A percentile compares a stretch with the other conserved stretches of the same genome.
Evolutionary conservation across 768 basidiomycete species (phyloP).

Genomic region (Dioszegia aurantiaca): DNA sequence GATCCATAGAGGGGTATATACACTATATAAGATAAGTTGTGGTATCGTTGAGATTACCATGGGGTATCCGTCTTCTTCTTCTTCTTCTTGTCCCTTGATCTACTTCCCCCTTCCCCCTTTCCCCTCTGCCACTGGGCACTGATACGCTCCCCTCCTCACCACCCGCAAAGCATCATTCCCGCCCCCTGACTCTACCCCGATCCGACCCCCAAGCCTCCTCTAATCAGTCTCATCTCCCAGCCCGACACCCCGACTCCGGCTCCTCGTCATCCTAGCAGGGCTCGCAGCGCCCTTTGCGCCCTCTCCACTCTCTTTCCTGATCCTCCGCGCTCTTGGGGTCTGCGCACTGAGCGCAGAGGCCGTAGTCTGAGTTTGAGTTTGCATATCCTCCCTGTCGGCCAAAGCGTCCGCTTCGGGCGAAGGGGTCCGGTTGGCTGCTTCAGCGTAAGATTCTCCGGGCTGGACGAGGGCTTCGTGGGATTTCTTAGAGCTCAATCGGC

Average conservation of each 20-base stretch:
- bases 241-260: slow-evolving; percentile 40
- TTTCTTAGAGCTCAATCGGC: slow-evolving; percentile 15
- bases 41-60: slow-evolving; percentile 4
- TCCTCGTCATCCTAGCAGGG: slow-evolving; percentile 43
- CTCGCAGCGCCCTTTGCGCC: slow-evolving; percentile 19
- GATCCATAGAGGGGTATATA: not conserved
- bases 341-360: not conserved
- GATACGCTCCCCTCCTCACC: too few relatives aligned
- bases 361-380: slow-evolving; percentile 5
- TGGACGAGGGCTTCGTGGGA: slow-evolving; percentile 15
- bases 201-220: not conserved
- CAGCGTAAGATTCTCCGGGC: slow-evolving; percentile 28
- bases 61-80: not conserved
- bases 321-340: slow-evolving; percentile 16
- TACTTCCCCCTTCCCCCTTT: not conserved
- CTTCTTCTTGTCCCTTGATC: not conserved
- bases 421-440: slow-evolving; percentile 23
- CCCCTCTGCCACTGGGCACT: too few relatives aligned
- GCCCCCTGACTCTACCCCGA: not conserved
- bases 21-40: not conserved
- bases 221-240: slow-evolving; percentile 42
- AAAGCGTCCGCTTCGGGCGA: slow-evolving; percentile 21
- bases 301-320: slow-evolving; percentile 7
- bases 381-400: slow-evolving; percentile 10
- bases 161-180: not conserved